These are phyloP conservation scores for Debaryomyces singareniensis DNA, from an alignment of 1,139 yeast species.

Conservation along the genomic window DNA sequence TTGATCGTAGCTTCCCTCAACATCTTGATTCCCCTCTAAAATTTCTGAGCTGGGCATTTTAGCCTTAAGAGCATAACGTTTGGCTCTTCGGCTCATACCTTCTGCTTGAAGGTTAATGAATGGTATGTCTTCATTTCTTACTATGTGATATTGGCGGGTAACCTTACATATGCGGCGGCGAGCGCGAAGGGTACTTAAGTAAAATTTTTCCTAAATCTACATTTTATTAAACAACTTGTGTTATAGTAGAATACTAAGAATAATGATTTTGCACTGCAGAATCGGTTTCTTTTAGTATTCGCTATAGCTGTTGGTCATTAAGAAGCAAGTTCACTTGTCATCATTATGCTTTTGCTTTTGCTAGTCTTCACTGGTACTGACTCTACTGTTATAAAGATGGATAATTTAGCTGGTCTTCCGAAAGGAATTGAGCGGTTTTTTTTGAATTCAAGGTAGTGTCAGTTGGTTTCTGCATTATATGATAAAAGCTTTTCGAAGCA, in stretches of 20 bases:
- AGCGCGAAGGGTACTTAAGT: conserved; percentile 1
- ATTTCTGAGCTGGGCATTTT: neutral
- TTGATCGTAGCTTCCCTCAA: conserved; percentile 2
- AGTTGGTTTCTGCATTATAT: conserved; percentile 4
- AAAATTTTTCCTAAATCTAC: neutral
- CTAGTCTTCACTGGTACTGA: too few species aligned
- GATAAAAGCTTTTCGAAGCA: conserved; percentile 19
- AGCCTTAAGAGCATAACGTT: conserved; percentile 2
- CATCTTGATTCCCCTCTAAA: conserved; percentile 3
- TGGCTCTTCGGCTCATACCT: conserved; percentile 18
- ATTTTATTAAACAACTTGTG: conserved; percentile 42
- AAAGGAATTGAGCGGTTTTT: conserved; percentile 50
- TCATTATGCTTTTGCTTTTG: too few species aligned
- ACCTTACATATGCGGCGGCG: neutral
- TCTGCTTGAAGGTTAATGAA: neutral
- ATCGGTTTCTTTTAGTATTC: conserved; percentile 25
- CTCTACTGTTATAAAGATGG: too few species aligned
- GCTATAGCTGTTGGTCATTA: conserved; percentile 65
- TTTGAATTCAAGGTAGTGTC: conserved; percentile 11
- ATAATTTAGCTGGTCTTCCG: conserved; percentile 47
- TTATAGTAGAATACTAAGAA: conserved; percentile 34
- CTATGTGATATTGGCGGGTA: neutral
- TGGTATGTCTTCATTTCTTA: too few species aligned
- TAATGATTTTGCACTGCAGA: neutral
- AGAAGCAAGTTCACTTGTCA: conserved; percentile 43